Conservation (phyloP, 345 rosid genomes). For the Pistacia atlantica region DNA sequence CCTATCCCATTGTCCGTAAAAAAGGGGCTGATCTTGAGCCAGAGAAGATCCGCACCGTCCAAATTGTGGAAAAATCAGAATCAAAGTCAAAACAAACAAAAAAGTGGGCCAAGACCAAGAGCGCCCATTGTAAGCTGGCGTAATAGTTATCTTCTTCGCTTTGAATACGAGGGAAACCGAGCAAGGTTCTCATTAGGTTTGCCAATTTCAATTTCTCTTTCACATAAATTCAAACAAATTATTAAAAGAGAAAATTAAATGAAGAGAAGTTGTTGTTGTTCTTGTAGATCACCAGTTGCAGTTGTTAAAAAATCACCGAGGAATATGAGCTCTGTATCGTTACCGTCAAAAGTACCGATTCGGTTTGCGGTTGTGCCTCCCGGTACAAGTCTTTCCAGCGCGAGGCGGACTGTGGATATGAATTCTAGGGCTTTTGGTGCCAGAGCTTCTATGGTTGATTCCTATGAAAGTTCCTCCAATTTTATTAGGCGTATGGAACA, state of each 20-base stretch:
- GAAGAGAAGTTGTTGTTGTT: conserved; percentile 16
- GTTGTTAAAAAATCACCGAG: conserved; percentile 22
- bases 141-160: conserved; percentile 9
- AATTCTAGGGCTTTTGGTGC: conserved; percentile 28
- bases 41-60: neutral
- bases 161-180: neutral
- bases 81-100: neutral
- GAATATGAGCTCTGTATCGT: conserved; percentile 21
- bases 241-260: neutral
- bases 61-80: neutral
- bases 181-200: too few relatives aligned
- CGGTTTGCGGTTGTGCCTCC: conserved; percentile 26
- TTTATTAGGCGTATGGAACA: conserved; percentile 83
- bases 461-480: conserved; percentile 69
- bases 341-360: conserved; percentile 12
- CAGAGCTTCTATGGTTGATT: conserved; percentile 72
- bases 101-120: neutral
- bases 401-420: neutral
- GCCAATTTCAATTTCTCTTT: too few relatives aligned
- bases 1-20: neutral
- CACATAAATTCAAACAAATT: too few relatives aligned
- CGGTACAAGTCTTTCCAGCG: neutral
- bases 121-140: neutral
- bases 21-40: neutral
- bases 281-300: conserved; percentile 22